phyloP scores from a whole-genome alignment of 2,329 filamentous ascomycete genomes.

The Aspergillus chevalieri region DNA sequence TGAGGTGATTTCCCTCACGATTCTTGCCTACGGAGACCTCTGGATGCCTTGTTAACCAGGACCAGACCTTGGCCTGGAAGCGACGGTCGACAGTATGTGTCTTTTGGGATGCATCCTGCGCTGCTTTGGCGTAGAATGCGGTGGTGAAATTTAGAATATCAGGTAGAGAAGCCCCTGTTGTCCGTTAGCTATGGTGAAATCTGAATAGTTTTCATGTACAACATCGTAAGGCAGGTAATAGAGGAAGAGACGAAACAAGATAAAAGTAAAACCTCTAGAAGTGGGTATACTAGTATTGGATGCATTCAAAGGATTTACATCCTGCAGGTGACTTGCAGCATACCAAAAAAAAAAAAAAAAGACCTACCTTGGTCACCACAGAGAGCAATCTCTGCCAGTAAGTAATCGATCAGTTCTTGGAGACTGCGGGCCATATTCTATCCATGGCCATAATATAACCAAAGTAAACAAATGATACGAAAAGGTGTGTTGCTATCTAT shows the following conservation, averaged over 20 bases:
- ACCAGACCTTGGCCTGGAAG: conserved; percentile 52
- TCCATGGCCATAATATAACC: conserved; percentile 6
- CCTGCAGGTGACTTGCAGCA: conserved; percentile 6
- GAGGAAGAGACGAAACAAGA: too few relatives aligned
- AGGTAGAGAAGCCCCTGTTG: conserved; percentile 28
- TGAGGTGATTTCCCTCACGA: conserved; percentile 35
- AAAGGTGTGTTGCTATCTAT: neutral
- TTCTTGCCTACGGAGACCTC: conserved; percentile 49
- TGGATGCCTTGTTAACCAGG: conserved; percentile 50
- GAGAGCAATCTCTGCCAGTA: conserved; percentile 55
- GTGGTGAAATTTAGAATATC: conserved; percentile 31
- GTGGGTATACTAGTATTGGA: conserved; percentile 6
- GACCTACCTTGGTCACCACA: conserved; percentile 53
- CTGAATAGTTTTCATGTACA: neutral
- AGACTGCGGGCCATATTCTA: conserved; percentile 44
- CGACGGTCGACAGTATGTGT: conserved; percentile 40
- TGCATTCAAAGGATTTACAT: neutral
- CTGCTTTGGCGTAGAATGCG: conserved; percentile 27
- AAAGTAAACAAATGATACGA: conserved; percentile 4
- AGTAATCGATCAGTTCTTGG: conserved; percentile 52
- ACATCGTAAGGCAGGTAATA: too few relatives aligned
- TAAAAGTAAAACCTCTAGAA: too few relatives aligned
- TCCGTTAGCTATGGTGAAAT: conserved; percentile 14
- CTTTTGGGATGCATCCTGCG: conserved; percentile 13
- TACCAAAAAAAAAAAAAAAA: conserved; percentile 13